Evolutionary conservation across 2,329 filamentous ascomycete genomes (phyloP), one percentile per base, ranked within the genome.

Genomic region (Aquanectria penicillioides): DNA sequence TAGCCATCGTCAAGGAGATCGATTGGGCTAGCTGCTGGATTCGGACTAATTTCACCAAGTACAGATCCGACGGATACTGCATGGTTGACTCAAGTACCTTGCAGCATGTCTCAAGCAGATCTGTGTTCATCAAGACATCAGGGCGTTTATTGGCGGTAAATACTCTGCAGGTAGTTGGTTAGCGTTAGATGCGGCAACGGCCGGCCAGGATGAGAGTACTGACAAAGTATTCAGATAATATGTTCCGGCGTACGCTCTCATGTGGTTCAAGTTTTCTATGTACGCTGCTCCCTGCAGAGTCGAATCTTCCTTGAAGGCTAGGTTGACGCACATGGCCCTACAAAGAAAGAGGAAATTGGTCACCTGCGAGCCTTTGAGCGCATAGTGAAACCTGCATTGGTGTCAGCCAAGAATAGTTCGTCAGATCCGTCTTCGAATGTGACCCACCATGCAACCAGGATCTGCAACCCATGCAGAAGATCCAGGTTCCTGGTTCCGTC

Each of bases 141-240:
- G 77, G 76, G 15, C 78, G 76, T 62, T 83, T 83, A 65, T 80
- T 80, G 10, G 77, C 75, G 2, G 76, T 78, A 59, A 80, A 79
- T 22, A 80, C 74, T 5, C 77, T 79, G 40, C 10, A 12, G 36
- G 15, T 4, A 17, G n/a, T 12, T 3, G 11, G 15, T 54, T 40
- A 40, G 63, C 53, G 17, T 23, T 37, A 48, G 20, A 18, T 9
- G 20, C 11, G 7, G n/a, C 18, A 23, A 25, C 2, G 8, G 5
- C 20, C 5, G 23, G 22, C 22, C 6, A 49, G 17, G 6, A 13
- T 20, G 11, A 25, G 8, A 25, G 2, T 3, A 72, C 79, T 66
- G 58, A 83, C 80, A 81, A 64, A 6, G 81, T 81, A 25, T 81
- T 80, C 4, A 84, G 63, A 52, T 84, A 84, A 57, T 82, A 85